Conservation (phyloP, 495 filamentous ascomycete species). For the Tuber magnatum region DNA sequence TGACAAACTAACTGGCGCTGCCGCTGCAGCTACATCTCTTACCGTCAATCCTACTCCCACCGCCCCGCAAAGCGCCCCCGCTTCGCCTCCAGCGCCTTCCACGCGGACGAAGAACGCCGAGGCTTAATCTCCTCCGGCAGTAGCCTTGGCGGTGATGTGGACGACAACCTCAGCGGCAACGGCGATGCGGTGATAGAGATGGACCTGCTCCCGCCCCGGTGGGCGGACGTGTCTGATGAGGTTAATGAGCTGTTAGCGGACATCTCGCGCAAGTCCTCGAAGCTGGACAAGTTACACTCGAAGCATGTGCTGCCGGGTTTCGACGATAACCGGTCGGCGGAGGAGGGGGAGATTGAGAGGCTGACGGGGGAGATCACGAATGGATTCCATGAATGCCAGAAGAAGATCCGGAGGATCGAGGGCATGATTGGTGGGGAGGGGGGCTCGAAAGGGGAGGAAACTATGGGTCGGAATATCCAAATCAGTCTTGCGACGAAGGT, state of each 20-base stretch:
- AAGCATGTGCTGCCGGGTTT: slow-evolving; percentile 96
- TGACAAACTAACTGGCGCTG: slow-evolving; percentile 13
- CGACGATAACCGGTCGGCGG: slow-evolving; percentile 80
- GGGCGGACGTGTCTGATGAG: slow-evolving; percentile 92
- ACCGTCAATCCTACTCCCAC: slow-evolving; percentile 95
- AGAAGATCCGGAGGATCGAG: slow-evolving; percentile 77
- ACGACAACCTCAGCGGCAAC: slow-evolving; percentile 52
- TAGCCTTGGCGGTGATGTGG: slow-evolving; percentile 53
- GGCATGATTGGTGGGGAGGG: slow-evolving; percentile 60
- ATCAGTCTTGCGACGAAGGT: slow-evolving; percentile 79
- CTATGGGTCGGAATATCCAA: slow-evolving; percentile 93
- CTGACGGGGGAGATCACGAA: slow-evolving; percentile 84
- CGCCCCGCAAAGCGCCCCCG: slow-evolving; percentile 79
- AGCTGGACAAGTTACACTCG: slow-evolving; percentile 85
- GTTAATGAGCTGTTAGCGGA: slow-evolving; percentile 74
- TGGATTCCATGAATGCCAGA: slow-evolving; percentile 82
- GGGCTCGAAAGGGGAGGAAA: slow-evolving; percentile 75
- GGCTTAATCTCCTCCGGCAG: slow-evolving; percentile 69
- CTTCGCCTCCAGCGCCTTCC: slow-evolving; percentile 57
- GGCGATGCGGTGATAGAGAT: slow-evolving; percentile 97
- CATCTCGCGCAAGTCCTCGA: slow-evolving; percentile 72
- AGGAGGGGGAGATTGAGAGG: slow-evolving; percentile 82
- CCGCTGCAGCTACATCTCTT: slow-evolving; percentile 78
- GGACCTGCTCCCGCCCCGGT: slow-evolving; percentile 90
- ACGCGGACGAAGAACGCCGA: slow-evolving; percentile 65